Evolutionary conservation across 2,329 filamentous ascomycete genomes (phyloP), one percentile per base, ranked within the genome.

Genomic region (Scleromitrula shiraiana): DNA sequence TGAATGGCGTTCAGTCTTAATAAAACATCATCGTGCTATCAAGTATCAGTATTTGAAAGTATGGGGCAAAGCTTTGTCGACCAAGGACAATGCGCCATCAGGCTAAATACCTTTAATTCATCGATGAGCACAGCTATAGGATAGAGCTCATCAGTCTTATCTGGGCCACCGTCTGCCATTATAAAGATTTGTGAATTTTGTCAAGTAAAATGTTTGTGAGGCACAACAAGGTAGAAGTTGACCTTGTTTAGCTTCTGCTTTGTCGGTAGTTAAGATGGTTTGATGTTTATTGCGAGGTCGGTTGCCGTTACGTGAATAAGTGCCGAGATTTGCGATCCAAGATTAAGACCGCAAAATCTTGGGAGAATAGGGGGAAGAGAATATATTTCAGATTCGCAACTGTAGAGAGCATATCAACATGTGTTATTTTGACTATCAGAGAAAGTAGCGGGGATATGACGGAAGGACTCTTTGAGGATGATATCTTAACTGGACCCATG

Each of bases 61-160:
- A n/a, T 27, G 37, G 27, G 46, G 41, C 41, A 50, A 41, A 35
- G 38, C 46, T 32, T 20, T 50, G 27, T 7, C 22, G 6, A 15
- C 33, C 12, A 27, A 15, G 27, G 10, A 20, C 9, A 38, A 38
- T 45, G 47, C 41, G 46, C 39, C n/a, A n/a, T 19, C 19, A 37
- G 10, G 6, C 22, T 41, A 40, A 70, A 63, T 80, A 95, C 90
- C 88, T 96, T 98, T 65, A 98, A 79, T 80, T 98, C 93, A 71
- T 98, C 93, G 72, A 98, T 98, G 71, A 98, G 83, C 61, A 98
- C 93, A 66, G 94, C 93, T 76, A 98, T 98, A 68, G 93, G 93
- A 72, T 97, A 98, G 65, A 98, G 89, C 83, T 97, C 94, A 74
- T 98, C 93, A 70, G 85, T 94, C 75, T 91, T 82, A 72, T 84